Evolutionary conservation across 2,329 filamentous ascomycete species (phyloP), one percentile per base, ranked within the genome.

Genomic region (Stemphylium lycopersici): DNA sequence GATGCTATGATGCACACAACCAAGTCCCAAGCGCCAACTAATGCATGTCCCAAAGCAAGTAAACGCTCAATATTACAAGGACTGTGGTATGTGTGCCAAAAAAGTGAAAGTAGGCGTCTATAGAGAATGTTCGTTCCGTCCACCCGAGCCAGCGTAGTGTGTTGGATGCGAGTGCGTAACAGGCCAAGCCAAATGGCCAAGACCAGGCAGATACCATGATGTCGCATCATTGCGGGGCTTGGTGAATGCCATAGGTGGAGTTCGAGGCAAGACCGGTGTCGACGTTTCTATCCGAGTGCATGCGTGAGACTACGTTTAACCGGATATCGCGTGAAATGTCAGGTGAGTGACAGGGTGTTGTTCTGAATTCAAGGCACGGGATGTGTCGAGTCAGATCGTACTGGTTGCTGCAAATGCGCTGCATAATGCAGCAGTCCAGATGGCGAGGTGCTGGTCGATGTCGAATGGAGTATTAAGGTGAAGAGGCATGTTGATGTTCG

Each of bases 81-180:
- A 55, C 49, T 58, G 60, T 62, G 58, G 44, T 55, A 40, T 55
- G 55, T 58, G 47, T 64, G 55, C 59, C 61, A 54, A 58, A 58
- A 55, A 58, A 44, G 18, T 40, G 44, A 52, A 65, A 65, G 52
- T 56, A 71, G 59, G 62, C 66, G 62, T 63, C 64, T 67, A 71
- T 61, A 59, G 56, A 58, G 57, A 52, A 52, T 54, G 43, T 48
- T 64, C 58, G 59, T 66, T 68, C 66, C 68, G 52, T 70, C 59
- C 67, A 74, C 71, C 66, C 71, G 71, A 66, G 60, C 72, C 71
- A 66, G 72, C 72, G 70, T 50, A 34, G 70, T 73, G 71, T 72
- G 70, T 70, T 62, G 66, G 60, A 60, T 50, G 48, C 55, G 59
- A 46, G 53, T 61, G 62, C 56, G 59, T 66, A 59, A 60, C 56